phyloP scores from a whole-genome alignment of 768 basidiomycete genomes.

The Russula lepida region DNA sequence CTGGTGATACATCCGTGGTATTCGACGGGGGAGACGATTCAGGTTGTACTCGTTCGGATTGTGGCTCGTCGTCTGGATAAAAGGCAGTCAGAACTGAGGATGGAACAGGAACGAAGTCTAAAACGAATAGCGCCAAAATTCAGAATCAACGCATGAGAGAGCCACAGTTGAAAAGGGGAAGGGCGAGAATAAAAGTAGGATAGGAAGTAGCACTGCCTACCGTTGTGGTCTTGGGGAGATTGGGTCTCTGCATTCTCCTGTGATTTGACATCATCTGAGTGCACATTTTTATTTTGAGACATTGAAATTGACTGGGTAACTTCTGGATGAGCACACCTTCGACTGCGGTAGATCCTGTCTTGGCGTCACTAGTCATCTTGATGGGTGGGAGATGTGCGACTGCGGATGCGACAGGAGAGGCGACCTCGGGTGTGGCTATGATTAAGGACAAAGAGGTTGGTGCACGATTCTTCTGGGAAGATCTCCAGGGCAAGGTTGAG shows the following conservation, averaged over 20 bases:
- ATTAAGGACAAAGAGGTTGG: constrained; percentile 18
- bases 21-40: not conserved
- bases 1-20: not conserved
- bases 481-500: constrained; percentile 11
- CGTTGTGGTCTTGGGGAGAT: not conserved
- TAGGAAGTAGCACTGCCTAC: not conserved
- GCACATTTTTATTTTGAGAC: not conserved
- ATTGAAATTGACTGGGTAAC: not conserved
- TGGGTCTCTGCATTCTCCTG: not conserved
- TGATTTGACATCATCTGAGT: constrained; percentile 5
- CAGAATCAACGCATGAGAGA: not conserved
- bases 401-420: constrained; percentile 13
- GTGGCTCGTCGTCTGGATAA: not conserved
- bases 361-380: constrained; percentile 1
- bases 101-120: not conserved
- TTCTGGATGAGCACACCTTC: not conserved
- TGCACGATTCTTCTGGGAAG: constrained; percentile 12
- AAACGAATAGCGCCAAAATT: not conserved
- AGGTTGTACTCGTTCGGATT: not conserved
- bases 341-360: not conserved
- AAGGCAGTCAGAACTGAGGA: not conserved
- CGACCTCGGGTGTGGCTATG: constrained; percentile 12
- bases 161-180: not conserved
- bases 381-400: constrained; percentile 9
- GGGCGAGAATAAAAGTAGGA: not conserved